Percentiles rank a stretch among this genome's conserved stretches.
Conservation (phyloP, 805 yeast genomes). For the Candida corydali region DNA sequence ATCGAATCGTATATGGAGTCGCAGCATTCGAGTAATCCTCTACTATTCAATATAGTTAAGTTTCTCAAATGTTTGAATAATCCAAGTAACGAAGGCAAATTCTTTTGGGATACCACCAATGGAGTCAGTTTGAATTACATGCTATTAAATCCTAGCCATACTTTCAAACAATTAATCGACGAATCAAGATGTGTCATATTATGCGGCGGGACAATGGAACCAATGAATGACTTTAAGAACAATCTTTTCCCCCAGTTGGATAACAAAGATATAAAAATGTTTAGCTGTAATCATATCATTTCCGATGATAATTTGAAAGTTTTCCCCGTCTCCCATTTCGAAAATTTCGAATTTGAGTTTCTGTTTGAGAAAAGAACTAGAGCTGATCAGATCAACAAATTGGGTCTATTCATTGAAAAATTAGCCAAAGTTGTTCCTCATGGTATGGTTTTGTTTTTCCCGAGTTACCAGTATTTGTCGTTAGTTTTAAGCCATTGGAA, state of each 20-base stretch:
- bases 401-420: slow-evolving; percentile 48
- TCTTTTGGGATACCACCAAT: slow-evolving; percentile 53
- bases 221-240: slow-evolving; percentile 65
- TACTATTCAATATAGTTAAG: slow-evolving; percentile 59
- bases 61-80: slow-evolving; percentile 65
- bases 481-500: slow-evolving; percentile 55
- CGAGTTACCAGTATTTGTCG: slow-evolving; percentile 73
- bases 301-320: slow-evolving; percentile 67
- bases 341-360: slow-evolving; percentile 47
- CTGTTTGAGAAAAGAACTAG: slow-evolving; percentile 62
- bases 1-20: slow-evolving; percentile 64
- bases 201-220: slow-evolving; percentile 97
- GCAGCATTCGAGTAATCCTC: slow-evolving; percentile 39
- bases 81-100: slow-evolving; percentile 76
- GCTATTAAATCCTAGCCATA: slow-evolving; percentile 73
- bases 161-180: slow-evolving; percentile 62
- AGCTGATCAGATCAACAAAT: slow-evolving; percentile 35
- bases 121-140: slow-evolving; percentile 54
- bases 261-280: slow-evolving; percentile 39
- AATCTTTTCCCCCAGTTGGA: slow-evolving; percentile 57
- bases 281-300: slow-evolving; percentile 81
- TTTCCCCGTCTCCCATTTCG: slow-evolving; percentile 39
- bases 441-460: slow-evolving; percentile 80
- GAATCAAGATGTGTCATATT: slow-evolving; percentile 66
- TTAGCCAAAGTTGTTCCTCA: slow-evolving; percentile 50